A percentile compares a stretch with the other conserved stretches of the same genome.
Conservation (phyloP, 805 yeast genomes). For the Wickerhamomyces queroliae region DNA sequence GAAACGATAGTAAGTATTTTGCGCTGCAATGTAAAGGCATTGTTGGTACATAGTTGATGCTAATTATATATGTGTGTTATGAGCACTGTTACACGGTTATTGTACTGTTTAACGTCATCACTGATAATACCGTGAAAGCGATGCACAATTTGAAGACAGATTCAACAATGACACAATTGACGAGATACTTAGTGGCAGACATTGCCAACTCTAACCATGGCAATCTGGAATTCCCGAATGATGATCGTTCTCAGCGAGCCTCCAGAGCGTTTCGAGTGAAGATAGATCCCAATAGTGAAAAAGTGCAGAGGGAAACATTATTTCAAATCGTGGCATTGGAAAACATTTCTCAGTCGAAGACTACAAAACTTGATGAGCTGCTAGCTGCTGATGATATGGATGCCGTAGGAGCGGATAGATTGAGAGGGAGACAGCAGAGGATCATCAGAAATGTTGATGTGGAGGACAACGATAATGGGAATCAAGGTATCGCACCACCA, state of each 20-base stretch:
- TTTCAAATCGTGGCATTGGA: conserved; percentile 54
- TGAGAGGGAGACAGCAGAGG: conserved; percentile 22
- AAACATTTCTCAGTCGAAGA: conserved; percentile 45
- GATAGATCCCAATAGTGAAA: background rate
- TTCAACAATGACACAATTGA: conserved; percentile 1
- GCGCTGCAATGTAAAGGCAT: too few species aligned
- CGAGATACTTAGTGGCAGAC: conserved; percentile 8
- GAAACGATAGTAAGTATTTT: too few species aligned
- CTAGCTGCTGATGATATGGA: conserved; percentile 47
- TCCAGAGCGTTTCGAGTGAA: conserved; percentile 6
- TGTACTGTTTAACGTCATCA: background rate
- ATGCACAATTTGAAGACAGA: background rate
- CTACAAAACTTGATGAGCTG: conserved; percentile 52
- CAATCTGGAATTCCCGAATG: conserved; percentile 8
- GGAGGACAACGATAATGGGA: conserved; percentile 29
- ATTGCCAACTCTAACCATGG: conserved; percentile 5
- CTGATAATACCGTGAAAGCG: too few species aligned
- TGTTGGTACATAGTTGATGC: too few species aligned
- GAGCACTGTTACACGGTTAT: too few species aligned
- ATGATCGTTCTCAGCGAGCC: conserved; percentile 16
- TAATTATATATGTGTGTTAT: too few species aligned
- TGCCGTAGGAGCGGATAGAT: conserved; percentile 53
- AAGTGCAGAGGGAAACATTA: conserved; percentile 24
- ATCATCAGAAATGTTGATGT: conserved; percentile 42
- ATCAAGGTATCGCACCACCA: background rate